A percentile compares a stretch with the other conserved stretches of the same genome.
These are phyloP conservation scores for Dryadomyces sulphureus DNA, from an alignment of 2,329 filamentous ascomycete species.

Conservation along the genomic window DNA sequence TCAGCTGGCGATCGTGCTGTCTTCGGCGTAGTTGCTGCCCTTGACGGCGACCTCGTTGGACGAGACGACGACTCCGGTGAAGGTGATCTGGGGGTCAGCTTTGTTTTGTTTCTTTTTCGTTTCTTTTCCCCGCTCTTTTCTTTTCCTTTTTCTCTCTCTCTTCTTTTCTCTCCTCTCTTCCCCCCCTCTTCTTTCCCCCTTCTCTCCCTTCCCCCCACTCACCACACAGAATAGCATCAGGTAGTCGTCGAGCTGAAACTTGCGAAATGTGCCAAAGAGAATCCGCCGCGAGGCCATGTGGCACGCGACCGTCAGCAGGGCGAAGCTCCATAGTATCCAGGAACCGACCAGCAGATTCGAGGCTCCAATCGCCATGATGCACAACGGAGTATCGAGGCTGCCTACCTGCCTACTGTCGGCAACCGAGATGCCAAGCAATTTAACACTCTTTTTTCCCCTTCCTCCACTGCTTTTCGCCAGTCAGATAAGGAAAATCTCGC, in stretches of 20 bases:
- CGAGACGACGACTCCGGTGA: constrained; percentile 26
- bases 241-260: constrained; percentile 41
- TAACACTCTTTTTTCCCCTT: too few species aligned
- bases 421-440: background rate
- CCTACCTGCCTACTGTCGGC: background rate
- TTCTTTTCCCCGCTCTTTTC: too few species aligned
- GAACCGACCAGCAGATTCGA: constrained; percentile 6
- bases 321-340: constrained; percentile 12
- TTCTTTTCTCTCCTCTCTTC: too few species aligned
- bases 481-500: background rate
- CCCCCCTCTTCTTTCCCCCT: too few species aligned
- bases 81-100: constrained; percentile 13
- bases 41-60: constrained; percentile 26
- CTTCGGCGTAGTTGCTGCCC: constrained; percentile 29
- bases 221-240: constrained; percentile 36
- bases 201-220: too few species aligned
- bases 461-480: too few species aligned
- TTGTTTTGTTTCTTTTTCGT: too few species aligned
- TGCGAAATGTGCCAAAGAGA: constrained; percentile 26
- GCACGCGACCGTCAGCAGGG: constrained; percentile 8
- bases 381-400: too few species aligned
- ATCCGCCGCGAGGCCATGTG: constrained; percentile 17
- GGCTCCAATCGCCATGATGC: background rate
- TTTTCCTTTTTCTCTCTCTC: too few species aligned
- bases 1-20: constrained; percentile 23